A percentile compares a stretch with the other conserved stretches of the same genome.
These are phyloP conservation scores for Polyrhizophydium stewartii DNA, from an alignment of 371 early-diverging fungal species.

Conservation along the genomic window DNA sequence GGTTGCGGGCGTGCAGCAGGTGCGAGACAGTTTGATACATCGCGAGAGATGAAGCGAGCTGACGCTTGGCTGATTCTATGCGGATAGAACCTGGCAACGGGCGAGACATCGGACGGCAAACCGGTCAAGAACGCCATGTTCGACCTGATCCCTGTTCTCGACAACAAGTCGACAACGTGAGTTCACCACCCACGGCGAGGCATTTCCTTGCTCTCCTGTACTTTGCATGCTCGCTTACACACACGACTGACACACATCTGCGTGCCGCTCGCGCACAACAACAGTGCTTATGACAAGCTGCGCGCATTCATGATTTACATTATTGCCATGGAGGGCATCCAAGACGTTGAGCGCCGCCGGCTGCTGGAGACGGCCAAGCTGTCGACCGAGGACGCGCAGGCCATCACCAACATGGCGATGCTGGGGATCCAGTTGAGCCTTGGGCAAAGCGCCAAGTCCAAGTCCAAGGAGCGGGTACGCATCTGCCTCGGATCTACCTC, in stretches of 20 bases:
- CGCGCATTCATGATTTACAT: conserved; percentile 86
- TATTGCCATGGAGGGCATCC: conserved; percentile 66
- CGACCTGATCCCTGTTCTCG: conserved; percentile 78
- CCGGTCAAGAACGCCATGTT: conserved; percentile 68
- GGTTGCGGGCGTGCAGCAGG: conserved; percentile 78
- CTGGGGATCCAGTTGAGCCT: conserved; percentile 53
- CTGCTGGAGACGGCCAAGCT: conserved; percentile 80
- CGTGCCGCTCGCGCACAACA: no score
- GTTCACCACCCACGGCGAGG: neutral
- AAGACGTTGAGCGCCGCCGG: conserved; percentile 64
- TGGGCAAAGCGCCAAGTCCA: neutral
- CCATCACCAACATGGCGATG: conserved; percentile 68
- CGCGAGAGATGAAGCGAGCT: no score
- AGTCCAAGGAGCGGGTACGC: neutral
- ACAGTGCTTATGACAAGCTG: conserved; percentile 65
- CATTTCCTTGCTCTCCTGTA: neutral
- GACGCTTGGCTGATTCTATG: neutral
- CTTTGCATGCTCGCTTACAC: neutral
- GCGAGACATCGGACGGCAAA: conserved; percentile 79
- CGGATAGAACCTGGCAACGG: conserved; percentile 39
- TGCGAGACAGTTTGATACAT: no score
- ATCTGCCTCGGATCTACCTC: no score
- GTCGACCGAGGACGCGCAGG: conserved; percentile 66
- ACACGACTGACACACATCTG: neutral
- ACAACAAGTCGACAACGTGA: conserved; percentile 38